Evolutionary conservation across 2,329 filamentous ascomycete genomes (phyloP), one percentile per base, ranked within the genome.

Genomic region (Epichloe typhina): DNA sequence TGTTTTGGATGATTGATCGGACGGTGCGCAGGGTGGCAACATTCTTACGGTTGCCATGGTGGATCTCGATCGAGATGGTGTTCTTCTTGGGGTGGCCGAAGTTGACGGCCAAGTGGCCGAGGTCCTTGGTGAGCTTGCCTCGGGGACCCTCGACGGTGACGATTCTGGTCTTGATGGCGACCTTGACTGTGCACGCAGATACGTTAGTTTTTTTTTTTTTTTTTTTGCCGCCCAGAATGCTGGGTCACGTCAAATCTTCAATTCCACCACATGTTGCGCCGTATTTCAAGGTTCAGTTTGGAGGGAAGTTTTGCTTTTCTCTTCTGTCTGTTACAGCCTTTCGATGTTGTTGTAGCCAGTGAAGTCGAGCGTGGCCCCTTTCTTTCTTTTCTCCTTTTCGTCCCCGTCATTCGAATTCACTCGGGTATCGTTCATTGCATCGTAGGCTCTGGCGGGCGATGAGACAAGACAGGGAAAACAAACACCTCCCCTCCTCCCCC

Each of bases 11-110:
- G 75, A 97, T 75, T 61, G 91, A 91, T 70, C 89, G 88, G 77
- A 98, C 93, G 68, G 93, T 98, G 67, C 93, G 89, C 74, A 98
- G 89, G 64, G 91, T 88, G 69, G 93, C 93, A 70, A 98, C 86
- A 72, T 88, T 91, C 85, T 98, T 98, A 77, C 93, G 88, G 69
- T 80, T 81, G 72, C 93, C 93, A 76, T 98, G 93, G 85, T 98
- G 94, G 70, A 98, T 86, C 79, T 96, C 89, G 69, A 98, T 96
- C 69, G 86, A 85, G 79, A 98, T 90, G 65, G 86, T 69, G 74
- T 86, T 80, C 78, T 86, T 85, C 78, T 84, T 80, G 67, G 88
- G 86, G 72, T 85, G 79, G 63, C 84, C 83, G 83, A 98, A 98
- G 79, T 84, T 93, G 75, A 98, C 91, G 63, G 91, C 84, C 69